These are phyloP conservation scores for Wilhelminamyces savonicus DNA, from an alignment of 805 yeast species.

Conservation along the genomic window DNA sequence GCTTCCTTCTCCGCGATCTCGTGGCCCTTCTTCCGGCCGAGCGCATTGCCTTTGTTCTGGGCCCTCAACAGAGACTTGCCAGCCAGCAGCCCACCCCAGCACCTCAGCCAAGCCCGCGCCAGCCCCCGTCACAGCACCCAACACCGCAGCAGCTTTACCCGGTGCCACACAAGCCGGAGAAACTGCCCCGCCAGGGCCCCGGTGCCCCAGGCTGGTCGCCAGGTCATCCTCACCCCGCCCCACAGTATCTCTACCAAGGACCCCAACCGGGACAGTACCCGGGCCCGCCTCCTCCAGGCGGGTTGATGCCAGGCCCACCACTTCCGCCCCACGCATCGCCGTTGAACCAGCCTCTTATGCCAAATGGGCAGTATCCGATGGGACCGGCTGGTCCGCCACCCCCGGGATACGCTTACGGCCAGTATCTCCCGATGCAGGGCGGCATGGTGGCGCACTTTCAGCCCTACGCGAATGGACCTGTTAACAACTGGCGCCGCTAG, in stretches of 20 bases:
- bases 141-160: conserved; percentile 6
- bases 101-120: conserved; percentile 5
- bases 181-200: conserved; percentile 2
- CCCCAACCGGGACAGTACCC: conserved; percentile 2
- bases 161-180: conserved; percentile 7
- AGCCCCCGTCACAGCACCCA: conserved; percentile 3
- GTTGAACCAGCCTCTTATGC: conserved; percentile 14
- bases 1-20: conserved; percentile 32
- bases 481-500: no score
- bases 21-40: conserved; percentile 38
- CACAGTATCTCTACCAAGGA: conserved; percentile 2
- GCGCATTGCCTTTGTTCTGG: conserved; percentile 32
- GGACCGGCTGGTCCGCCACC: conserved; percentile 19
- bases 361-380: conserved; percentile 9
- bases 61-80: conserved; percentile 7
- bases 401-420: conserved; percentile 34
- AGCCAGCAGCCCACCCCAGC: not conserved
- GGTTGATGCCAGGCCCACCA: conserved; percentile 8
- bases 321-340: conserved; percentile 16
- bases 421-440: conserved; percentile 28
- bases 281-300: conserved; percentile 1
- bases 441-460: conserved; percentile 16
- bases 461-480: no score
- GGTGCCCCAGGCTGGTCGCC: conserved; percentile 1
- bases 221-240: conserved; percentile 5